Base-by-base conservation (phyloP, 805 yeast genomes). In the Scheffersomyces ergatensis region DNA sequence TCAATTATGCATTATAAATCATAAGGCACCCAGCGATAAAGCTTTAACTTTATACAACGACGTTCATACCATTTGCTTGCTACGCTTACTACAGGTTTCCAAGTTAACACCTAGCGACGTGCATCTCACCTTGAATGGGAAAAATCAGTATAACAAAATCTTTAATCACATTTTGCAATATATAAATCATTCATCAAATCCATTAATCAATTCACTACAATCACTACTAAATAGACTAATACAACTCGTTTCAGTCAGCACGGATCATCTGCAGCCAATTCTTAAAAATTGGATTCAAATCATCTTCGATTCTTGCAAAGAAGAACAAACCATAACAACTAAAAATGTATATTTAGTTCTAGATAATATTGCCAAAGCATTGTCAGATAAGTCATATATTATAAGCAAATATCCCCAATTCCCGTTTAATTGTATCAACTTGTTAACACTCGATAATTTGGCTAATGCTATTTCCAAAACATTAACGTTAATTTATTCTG, bases 181-280 rank as follows among this genome's bases (percentile, higher is more conserved):
- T 55, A 82, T 89, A 81, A 79, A 78, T 39, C 86, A 82, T 37
- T 76, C 86, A 1, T 82, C 84, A 4, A 79, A 85, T 2, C 82
- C 95, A 0, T 58, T 86, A 20, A 79, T 83, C 5, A 86, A 84
- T 53, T 82, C 95, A 0, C 57, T 87, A 38, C 75, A 70, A 40
- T 85, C 80, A 24, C 53, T 89, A 34, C 74, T 88, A 36, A 39
- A 57, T 2, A 87, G 83, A 49, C 53, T 83, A 37, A 56, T 83
- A 9, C 45, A 51, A 2, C 64, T 80, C 31, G 63, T 63, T 25
- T 45, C 47, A 14, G 45, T 62, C 34, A 49, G 53, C 33, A 15
- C 36, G 2, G 31, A 37, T 14, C 14, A 23, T 8, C 37, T 34
- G 14, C 48, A 55, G 30, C 33, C 43, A 1, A 35, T 72, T 1